A percentile compares a stretch with the other conserved stretches of the same genome.
Conservation (phyloP, 2,329 filamentous ascomycete genomes). For the Thermothelomyces thermophilus region DNA sequence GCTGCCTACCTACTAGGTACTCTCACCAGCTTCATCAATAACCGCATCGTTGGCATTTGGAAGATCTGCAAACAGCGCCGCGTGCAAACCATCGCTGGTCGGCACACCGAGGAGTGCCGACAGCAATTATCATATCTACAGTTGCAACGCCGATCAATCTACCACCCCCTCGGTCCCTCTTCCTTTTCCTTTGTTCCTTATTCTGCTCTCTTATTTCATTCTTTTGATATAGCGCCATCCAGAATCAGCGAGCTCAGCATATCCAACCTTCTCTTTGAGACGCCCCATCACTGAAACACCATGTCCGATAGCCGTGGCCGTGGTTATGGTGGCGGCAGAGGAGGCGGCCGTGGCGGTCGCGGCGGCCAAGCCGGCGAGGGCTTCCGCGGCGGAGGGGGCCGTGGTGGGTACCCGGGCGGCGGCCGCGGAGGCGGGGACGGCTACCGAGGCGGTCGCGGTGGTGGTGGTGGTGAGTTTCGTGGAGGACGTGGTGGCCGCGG, state of each 20-base stretch:
- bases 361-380: constrained; percentile 15
- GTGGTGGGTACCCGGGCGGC: constrained; percentile 19
- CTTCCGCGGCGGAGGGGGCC: constrained; percentile 17
- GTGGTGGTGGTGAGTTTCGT: constrained; percentile 7
- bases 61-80: too few relatives aligned
- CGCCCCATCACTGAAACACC: background rate
- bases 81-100: too few relatives aligned
- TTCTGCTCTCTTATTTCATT: background rate
- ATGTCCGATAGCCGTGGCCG: constrained; percentile 23
- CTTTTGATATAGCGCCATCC: too few relatives aligned
- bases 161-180: too few relatives aligned
- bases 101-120: too few relatives aligned
- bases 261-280: background rate
- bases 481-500: constrained; percentile 19
- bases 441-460: background rate
- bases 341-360: constrained; percentile 9
- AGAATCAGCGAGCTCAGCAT: too few relatives aligned
- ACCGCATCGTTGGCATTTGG: too few relatives aligned
- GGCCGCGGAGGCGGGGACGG: constrained; percentile 3
- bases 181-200: background rate
- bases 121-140: too few relatives aligned
- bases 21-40: too few relatives aligned
- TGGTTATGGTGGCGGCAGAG: constrained; percentile 21
- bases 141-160: too few relatives aligned
- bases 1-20: too few relatives aligned